phyloP scores from a whole-genome alignment of 1,284 basidiomycete genomes.

The Apiotrichum mycotoxinovorans region DNA sequence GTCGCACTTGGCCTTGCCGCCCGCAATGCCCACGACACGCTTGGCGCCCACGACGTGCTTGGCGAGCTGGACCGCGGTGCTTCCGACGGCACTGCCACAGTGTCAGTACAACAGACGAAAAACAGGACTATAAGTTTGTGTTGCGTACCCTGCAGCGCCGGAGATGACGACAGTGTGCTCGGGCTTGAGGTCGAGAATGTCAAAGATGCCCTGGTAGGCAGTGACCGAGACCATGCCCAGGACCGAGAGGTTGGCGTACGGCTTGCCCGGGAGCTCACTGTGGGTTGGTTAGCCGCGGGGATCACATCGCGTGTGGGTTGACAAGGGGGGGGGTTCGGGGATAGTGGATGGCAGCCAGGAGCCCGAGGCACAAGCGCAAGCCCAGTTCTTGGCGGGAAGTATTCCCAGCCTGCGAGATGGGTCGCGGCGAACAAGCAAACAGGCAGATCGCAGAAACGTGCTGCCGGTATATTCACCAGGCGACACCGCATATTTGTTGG shows the following conservation, averaged over 20 bases:
- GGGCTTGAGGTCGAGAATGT: slow-evolving; percentile 42
- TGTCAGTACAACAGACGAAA: background rate
- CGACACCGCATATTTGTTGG: too few species aligned
- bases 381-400: too few species aligned
- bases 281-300: too few species aligned
- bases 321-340: too few species aligned
- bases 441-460: too few species aligned
- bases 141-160: slow-evolving; percentile 28
- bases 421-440: too few species aligned
- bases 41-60: slow-evolving; percentile 50
- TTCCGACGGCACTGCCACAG: slow-evolving; percentile 34
- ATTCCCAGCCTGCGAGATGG: too few species aligned
- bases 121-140: background rate
- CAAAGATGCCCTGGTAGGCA: slow-evolving; percentile 44
- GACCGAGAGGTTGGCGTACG: slow-evolving; percentile 27
- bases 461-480: too few species aligned
- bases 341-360: too few species aligned
- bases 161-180: slow-evolving; percentile 43
- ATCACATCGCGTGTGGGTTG: too few species aligned
- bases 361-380: too few species aligned
- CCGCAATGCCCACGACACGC: slow-evolving; percentile 54
- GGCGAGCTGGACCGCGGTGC: slow-evolving; percentile 41
- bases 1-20: slow-evolving; percentile 53
- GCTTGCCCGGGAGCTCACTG: slow-evolving; percentile 17
- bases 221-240: slow-evolving; percentile 40